Percentiles rank a stretch among this genome's conserved stretches.
Conservation (phyloP, 1,284 basidiomycete genomes). For the Agaricales sp. region DNA sequence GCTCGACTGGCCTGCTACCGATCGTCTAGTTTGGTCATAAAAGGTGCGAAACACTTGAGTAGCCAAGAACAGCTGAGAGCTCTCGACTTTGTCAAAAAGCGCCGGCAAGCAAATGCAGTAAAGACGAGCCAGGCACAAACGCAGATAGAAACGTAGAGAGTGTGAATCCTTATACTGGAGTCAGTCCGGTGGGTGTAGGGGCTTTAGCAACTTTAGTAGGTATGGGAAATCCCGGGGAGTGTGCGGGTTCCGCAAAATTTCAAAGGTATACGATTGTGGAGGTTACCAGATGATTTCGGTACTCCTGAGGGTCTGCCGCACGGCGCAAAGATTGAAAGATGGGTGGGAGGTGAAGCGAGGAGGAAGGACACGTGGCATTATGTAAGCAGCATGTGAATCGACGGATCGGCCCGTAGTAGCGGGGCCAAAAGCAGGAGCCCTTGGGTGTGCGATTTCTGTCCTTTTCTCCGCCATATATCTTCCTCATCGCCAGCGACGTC, state of each 20-base stretch:
- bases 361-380: not conserved
- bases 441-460: not conserved
- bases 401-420: not conserved
- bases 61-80: not conserved
- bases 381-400: not conserved
- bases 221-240: no score
- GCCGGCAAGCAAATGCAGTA: not conserved
- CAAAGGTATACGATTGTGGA: no score
- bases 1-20: no score
- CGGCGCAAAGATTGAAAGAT: not conserved
- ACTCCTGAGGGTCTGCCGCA: not conserved
- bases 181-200: no score
- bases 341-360: not conserved
- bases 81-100: not conserved
- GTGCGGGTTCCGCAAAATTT: no score
- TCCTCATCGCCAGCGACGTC: not conserved
- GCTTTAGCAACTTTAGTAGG: no score
- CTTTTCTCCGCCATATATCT: not conserved
- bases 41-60: not conserved
- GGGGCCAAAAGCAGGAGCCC: not conserved
- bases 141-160: no score
- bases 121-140: not conserved
- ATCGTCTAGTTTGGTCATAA: not conserved
- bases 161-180: no score
- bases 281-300: no score